These are phyloP conservation scores for Zalaria obscura DNA, from an alignment of 2,329 filamentous ascomycete species.

Conservation along the genomic window DNA sequence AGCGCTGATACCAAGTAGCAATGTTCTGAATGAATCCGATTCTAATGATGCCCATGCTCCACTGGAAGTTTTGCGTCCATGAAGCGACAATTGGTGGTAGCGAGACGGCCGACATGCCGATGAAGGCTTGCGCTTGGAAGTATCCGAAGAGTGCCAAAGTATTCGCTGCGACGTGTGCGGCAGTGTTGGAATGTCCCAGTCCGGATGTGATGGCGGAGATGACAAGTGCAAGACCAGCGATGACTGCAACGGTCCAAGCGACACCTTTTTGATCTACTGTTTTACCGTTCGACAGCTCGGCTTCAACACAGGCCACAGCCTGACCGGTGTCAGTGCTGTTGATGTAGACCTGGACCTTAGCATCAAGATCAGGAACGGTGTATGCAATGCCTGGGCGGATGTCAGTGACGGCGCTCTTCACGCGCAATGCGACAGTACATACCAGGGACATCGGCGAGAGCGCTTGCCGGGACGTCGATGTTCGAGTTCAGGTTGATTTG, in stretches of 20 bases:
- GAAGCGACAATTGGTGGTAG: slow-evolving; percentile 79
- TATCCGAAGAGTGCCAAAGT: slow-evolving; percentile 88
- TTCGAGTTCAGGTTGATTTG: slow-evolving; percentile 66
- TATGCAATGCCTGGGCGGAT: slow-evolving; percentile 53
- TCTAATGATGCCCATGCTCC: slow-evolving; percentile 92
- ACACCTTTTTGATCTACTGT: slow-evolving; percentile 81
- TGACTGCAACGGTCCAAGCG: slow-evolving; percentile 78
- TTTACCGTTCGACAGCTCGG: slow-evolving; percentile 77
- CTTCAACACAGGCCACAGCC: slow-evolving; percentile 74
- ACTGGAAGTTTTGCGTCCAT: slow-evolving; percentile 97
- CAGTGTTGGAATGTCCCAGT: slow-evolving; percentile 83
- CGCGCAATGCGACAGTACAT: slow-evolving; percentile 11
- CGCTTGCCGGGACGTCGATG: slow-evolving; percentile 41
- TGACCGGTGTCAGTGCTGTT: slow-evolving; percentile 50
- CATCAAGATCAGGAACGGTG: slow-evolving; percentile 80
- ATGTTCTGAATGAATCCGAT: slow-evolving; percentile 78
- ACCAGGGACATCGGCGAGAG: slow-evolving; percentile 55
- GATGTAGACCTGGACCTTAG: slow-evolving; percentile 68
- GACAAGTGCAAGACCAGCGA: slow-evolving; percentile 69
- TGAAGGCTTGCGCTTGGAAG: slow-evolving; percentile 86
- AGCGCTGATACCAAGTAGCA: slow-evolving; percentile 89
- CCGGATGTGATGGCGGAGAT: slow-evolving; percentile 82
- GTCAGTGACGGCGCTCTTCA: background rate
- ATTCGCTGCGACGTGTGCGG: slow-evolving; percentile 86
- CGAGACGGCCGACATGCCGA: slow-evolving; percentile 68